phyloP scores from a whole-genome alignment of 2,329 filamentous ascomycete species.

The Fusarium sarcochroum region DNA sequence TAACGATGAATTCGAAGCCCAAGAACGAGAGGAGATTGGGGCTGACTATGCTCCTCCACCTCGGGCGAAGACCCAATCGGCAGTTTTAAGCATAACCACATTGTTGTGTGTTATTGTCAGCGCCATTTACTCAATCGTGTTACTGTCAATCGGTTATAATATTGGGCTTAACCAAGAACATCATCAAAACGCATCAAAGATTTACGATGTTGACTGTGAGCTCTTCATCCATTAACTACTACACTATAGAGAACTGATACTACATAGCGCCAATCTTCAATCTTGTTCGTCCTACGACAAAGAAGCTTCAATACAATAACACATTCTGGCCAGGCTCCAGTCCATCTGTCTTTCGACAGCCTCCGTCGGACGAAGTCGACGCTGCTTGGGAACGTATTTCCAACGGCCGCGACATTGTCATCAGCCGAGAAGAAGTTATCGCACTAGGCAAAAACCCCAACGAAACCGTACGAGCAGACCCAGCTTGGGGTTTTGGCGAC shows the following conservation, averaged over 20 bases:
- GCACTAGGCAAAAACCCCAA: neutral
- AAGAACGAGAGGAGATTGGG: neutral
- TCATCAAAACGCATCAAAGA: neutral
- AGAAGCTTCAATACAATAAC: neutral
- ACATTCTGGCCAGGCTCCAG: neutral
- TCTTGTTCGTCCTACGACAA: neutral
- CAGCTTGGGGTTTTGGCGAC: neutral
- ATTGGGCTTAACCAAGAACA: neutral
- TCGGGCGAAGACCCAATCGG: neutral
- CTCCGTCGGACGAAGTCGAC: neutral
- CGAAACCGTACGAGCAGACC: neutral
- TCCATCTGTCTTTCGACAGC: neutral
- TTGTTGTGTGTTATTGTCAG: no score
- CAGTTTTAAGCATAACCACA: neutral
- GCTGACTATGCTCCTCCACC: neutral
- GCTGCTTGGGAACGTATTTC: slow-evolving; percentile 1
- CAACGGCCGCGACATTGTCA: slow-evolving; percentile 2
- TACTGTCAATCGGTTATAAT: neutral
- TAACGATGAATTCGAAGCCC: neutral
- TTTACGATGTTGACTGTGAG: neutral
- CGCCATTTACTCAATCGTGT: neutral
- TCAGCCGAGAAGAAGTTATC: neutral
- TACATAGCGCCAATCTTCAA: neutral
- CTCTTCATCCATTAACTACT: neutral
- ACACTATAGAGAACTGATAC: neutral